Conservation (phyloP, 768 basidiomycete genomes). For the Cystofilobasidium bisporidii region DNA sequence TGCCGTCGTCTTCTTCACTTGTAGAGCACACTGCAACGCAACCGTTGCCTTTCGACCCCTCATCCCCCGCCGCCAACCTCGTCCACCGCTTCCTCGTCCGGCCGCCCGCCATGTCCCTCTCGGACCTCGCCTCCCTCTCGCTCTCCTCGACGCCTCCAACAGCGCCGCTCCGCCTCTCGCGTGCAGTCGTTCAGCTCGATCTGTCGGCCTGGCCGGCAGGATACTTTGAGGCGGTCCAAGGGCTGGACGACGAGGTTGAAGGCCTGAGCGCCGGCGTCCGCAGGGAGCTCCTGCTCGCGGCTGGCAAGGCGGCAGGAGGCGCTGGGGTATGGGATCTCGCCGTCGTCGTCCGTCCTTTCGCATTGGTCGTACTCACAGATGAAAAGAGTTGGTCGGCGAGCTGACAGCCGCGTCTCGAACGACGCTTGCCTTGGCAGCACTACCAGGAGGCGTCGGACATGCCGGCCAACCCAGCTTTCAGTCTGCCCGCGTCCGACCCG, state of each 20-base stretch:
- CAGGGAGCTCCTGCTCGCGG: not conserved
- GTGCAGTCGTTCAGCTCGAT: not conserved
- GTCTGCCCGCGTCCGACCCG: not conserved
- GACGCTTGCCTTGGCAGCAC: too few relatives aligned
- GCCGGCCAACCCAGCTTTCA: not conserved
- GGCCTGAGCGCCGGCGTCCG: not conserved
- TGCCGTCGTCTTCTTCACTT: too few relatives aligned
- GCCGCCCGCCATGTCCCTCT: not conserved
- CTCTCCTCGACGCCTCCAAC: not conserved
- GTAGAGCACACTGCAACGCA: too few relatives aligned
- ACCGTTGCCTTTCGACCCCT: not conserved
- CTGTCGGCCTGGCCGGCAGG: not conserved
- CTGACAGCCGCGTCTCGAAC: too few relatives aligned
- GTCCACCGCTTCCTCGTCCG: not conserved
- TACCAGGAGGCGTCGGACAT: not conserved
- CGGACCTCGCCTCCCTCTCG: not conserved
- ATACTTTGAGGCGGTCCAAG: constrained; percentile 13
- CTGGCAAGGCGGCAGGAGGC: not conserved
- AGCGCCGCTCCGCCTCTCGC: not conserved
- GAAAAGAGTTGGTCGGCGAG: too few relatives aligned
- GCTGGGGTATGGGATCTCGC: constrained; percentile 8
- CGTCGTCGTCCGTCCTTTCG: constrained; percentile 7
- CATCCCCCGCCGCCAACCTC: not conserved
- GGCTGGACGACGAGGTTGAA: constrained; percentile 7
- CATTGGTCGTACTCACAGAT: too few relatives aligned